Percentiles rank a stretch among this genome's conserved stretches.
Conservation (phyloP, 306 rosid species). For the Alnus rubra region DNA sequence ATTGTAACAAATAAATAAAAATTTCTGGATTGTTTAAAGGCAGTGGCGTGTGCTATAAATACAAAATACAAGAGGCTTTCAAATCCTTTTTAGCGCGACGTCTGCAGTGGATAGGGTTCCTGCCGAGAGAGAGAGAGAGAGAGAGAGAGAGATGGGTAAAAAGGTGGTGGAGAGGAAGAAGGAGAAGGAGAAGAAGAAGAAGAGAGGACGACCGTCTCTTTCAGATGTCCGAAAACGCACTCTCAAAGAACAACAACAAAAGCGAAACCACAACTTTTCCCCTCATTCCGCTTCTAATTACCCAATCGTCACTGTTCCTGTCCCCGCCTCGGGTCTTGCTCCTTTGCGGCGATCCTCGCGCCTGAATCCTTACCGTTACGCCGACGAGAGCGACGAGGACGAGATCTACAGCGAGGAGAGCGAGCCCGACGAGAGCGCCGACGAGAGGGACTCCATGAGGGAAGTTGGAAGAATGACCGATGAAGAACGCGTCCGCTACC, state of each 20-base stretch:
- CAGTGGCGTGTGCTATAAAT: too few relatives aligned
- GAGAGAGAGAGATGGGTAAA: conserved; percentile 50
- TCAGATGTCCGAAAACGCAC: conserved; percentile 63
- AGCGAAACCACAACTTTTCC: conserved; percentile 25
- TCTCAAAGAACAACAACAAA: background rate
- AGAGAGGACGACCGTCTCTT: conserved; percentile 75
- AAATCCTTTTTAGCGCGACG: too few relatives aligned
- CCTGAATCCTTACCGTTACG: conserved; percentile 50
- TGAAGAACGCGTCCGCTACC: too few relatives aligned
- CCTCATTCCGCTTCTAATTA: conserved; percentile 44
- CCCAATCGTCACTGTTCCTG: conserved; percentile 19
- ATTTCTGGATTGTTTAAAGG: too few relatives aligned
- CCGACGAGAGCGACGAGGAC: background rate
- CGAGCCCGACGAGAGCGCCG: too few relatives aligned
- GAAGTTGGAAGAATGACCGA: too few relatives aligned
- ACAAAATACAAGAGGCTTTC: too few relatives aligned
- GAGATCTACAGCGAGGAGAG: conserved; percentile 26
- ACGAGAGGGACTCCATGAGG: too few relatives aligned
- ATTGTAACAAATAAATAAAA: too few relatives aligned
- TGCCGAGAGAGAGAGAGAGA: conserved; percentile 36
- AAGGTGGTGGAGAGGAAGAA: conserved; percentile 62
- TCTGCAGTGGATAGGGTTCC: background rate
- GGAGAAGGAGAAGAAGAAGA: conserved; percentile 50
- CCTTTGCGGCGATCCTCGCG: conserved; percentile 65
- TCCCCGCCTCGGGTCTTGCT: background rate